Percentiles rank a stretch among this genome's conserved stretches.
These are phyloP conservation scores for Fusarium oligoseptatum DNA, from an alignment of 2,329 filamentous ascomycete species.

Conservation along the genomic window DNA sequence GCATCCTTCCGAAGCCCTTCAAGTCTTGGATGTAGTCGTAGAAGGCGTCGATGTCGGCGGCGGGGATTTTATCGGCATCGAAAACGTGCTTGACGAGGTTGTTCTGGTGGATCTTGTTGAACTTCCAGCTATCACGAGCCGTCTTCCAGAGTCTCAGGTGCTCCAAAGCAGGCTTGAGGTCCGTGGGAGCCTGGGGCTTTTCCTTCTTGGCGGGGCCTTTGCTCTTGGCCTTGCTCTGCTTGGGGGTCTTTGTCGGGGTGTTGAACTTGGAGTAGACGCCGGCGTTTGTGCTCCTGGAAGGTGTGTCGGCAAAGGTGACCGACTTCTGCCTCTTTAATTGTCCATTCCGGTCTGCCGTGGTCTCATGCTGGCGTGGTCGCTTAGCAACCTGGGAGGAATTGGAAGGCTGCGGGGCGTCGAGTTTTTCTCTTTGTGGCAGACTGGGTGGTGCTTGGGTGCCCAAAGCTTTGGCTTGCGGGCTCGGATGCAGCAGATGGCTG, in stretches of 20 bases:
- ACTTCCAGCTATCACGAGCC: slow-evolving; percentile 84
- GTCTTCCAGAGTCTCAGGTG: slow-evolving; percentile 84
- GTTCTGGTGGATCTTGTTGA: slow-evolving; percentile 94
- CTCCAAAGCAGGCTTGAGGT: slow-evolving; percentile 74
- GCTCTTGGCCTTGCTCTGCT: slow-evolving; percentile 49
- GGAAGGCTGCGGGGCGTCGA: slow-evolving; percentile 51
- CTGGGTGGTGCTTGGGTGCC: slow-evolving; percentile 54
- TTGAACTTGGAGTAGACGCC: slow-evolving; percentile 46
- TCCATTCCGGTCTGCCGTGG: slow-evolving; percentile 43
- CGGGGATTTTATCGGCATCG: slow-evolving; percentile 77
- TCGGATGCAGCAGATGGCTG: slow-evolving; percentile 51
- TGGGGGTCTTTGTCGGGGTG: slow-evolving; percentile 50
- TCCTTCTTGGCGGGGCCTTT: slow-evolving; percentile 57
- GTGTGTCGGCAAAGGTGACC: slow-evolving; percentile 63
- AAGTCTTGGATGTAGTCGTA: slow-evolving; percentile 84
- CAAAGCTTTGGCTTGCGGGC: slow-evolving; percentile 52
- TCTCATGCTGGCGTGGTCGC: slow-evolving; percentile 51
- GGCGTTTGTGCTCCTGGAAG: slow-evolving; percentile 50
- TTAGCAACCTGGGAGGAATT: slow-evolving; percentile 51
- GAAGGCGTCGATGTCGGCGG: slow-evolving; percentile 76
- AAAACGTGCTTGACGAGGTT: slow-evolving; percentile 87
- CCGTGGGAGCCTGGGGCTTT: slow-evolving; percentile 54
- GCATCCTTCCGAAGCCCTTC: slow-evolving; percentile 78
- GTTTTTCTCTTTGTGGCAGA: slow-evolving; percentile 57
- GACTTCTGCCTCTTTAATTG: slow-evolving; percentile 59